A percentile compares a stretch with the other conserved stretches of the same genome.
Conservation (phyloP, 306 rosid species). For the Benincasa hispida region DNA sequence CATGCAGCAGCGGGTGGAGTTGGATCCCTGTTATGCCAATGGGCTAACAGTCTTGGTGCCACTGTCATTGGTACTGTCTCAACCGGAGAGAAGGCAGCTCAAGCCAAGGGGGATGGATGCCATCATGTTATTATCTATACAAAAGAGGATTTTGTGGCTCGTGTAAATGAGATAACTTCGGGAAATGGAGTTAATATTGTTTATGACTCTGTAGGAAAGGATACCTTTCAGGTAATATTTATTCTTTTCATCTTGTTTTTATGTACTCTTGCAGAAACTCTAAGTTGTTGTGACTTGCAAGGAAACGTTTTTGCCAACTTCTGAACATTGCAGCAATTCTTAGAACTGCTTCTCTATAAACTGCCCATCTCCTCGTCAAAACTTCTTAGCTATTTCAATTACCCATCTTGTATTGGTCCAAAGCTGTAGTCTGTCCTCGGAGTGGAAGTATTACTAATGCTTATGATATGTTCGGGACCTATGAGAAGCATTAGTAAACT, state of each 20-base stretch:
- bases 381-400: not conserved
- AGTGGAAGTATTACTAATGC: not conserved
- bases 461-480: not conserved
- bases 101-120: conserved; percentile 90
- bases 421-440: not conserved
- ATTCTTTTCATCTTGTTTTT: not conserved
- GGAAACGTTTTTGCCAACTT: not conserved
- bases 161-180: conserved; percentile 65
- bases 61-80: conserved; percentile 87
- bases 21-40: conserved; percentile 87
- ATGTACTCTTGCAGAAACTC: not conserved
- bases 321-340: not conserved
- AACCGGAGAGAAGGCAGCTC: conserved; percentile 66
- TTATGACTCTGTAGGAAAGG: conserved; percentile 90
- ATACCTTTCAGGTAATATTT: conserved; percentile 65
- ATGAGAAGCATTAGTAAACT: too few species aligned
- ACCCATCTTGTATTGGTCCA: not conserved
- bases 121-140: conserved; percentile 59
- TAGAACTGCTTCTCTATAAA: not conserved
- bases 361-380: not conserved
- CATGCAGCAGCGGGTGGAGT: conserved; percentile 98
- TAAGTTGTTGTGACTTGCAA: not conserved
- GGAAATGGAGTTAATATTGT: conserved; percentile 86
- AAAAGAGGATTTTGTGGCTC: conserved; percentile 70
- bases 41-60: conserved; percentile 90